phyloP scores from a whole-genome alignment of 495 filamentous ascomycete species.

The Penicillium antarcticum region DNA sequence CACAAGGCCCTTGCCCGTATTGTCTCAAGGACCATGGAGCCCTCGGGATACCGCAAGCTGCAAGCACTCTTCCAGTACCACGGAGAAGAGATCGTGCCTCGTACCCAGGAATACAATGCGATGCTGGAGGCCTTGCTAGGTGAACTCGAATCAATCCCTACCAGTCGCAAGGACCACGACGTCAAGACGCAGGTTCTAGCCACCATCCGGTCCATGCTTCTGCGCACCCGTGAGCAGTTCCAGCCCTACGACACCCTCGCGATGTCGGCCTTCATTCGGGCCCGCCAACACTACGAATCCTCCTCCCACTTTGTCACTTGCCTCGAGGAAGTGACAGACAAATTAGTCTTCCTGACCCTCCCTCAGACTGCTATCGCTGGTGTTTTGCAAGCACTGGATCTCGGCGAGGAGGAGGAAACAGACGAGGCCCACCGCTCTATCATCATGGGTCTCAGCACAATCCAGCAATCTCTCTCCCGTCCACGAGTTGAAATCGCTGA shows the following conservation, averaged over 20 bases:
- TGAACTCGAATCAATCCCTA: slow-evolving; percentile 60
- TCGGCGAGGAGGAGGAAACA: slow-evolving; percentile 32
- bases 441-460: slow-evolving; percentile 49
- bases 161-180: slow-evolving; percentile 44
- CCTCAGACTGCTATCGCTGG: slow-evolving; percentile 45
- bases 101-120: slow-evolving; percentile 62
- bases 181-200: slow-evolving; percentile 80
- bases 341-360: slow-evolving; percentile 47
- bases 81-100: slow-evolving; percentile 49
- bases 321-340: slow-evolving; percentile 55
- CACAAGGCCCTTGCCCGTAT: slow-evolving; percentile 75
- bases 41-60: slow-evolving; percentile 83
- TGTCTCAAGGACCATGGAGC: slow-evolving; percentile 67
- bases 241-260: slow-evolving; percentile 60
- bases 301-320: slow-evolving; percentile 55
- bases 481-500: slow-evolving; percentile 24
- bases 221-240: slow-evolving; percentile 61
- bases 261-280: slow-evolving; percentile 63
- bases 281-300: slow-evolving; percentile 54
- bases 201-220: slow-evolving; percentile 74
- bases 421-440: slow-evolving; percentile 32
- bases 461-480: slow-evolving; percentile 15
- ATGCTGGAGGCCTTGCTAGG: slow-evolving; percentile 70
- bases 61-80: slow-evolving; percentile 76
- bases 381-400: slow-evolving; percentile 20